A percentile compares a stretch with the other conserved stretches of the same genome.
These are phyloP conservation scores for Ogataea pignaliae DNA, from an alignment of 805 yeast species.

Conservation along the genomic window DNA sequence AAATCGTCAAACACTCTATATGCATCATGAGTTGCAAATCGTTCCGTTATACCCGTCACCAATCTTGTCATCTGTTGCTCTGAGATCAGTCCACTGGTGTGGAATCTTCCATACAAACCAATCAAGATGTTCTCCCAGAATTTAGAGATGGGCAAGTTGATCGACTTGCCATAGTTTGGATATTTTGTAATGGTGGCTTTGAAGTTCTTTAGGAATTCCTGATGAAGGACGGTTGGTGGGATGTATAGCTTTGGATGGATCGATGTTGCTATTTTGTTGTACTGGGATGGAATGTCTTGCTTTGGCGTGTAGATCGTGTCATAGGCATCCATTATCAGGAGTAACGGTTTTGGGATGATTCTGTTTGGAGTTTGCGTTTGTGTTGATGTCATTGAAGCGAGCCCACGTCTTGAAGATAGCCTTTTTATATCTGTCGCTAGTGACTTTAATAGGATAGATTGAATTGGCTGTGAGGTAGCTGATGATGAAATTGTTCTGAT, in stretches of 20 bases:
- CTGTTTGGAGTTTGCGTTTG: neutral
- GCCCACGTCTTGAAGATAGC: no score
- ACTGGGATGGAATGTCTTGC: slow-evolving; percentile 49
- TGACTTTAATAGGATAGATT: no score
- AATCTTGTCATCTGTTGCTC: slow-evolving; percentile 23
- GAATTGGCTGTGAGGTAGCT: no score
- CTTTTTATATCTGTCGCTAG: no score
- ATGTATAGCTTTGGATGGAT: slow-evolving; percentile 35
- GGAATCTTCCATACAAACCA: slow-evolving; percentile 6
- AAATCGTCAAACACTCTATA: slow-evolving; percentile 55
- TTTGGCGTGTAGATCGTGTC: slow-evolving; percentile 60
- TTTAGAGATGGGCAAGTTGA: slow-evolving; percentile 28
- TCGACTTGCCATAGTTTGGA: slow-evolving; percentile 61
- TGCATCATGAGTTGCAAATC: slow-evolving; percentile 48
- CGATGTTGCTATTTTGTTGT: slow-evolving; percentile 42
- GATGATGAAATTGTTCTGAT: no score
- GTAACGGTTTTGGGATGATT: slow-evolving; percentile 32
- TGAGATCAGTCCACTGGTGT: neutral
- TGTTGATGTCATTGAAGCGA: neutral
- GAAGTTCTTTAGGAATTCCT: slow-evolving; percentile 30
- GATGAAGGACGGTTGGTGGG: slow-evolving; percentile 22
- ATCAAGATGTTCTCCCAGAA: slow-evolving; percentile 59
- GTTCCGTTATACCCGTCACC: slow-evolving; percentile 40
- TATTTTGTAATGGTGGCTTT: slow-evolving; percentile 32
- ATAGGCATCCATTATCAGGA: slow-evolving; percentile 65